Conservation (phyloP, 202 grass and related monocot species). For the Cymbopogon flexuosus region DNA sequence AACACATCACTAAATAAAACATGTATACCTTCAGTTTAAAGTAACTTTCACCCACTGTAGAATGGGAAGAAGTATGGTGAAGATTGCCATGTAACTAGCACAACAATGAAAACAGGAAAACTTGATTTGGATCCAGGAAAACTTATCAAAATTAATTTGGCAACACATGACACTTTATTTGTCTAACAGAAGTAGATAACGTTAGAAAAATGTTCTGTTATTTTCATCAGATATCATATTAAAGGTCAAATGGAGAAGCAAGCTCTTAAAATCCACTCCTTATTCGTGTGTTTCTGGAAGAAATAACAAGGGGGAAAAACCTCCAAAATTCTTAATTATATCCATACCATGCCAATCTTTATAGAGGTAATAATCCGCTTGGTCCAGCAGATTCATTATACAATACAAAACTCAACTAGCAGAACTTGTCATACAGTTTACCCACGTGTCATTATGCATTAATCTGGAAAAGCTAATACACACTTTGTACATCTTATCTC, state of each 20-base stretch:
- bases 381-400: not conserved
- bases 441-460: not conserved
- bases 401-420: not conserved
- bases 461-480: not conserved
- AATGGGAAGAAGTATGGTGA: not conserved
- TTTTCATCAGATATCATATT: not conserved
- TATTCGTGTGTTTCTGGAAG: not conserved
- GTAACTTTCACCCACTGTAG: not conserved
- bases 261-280: not conserved
- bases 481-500: not conserved
- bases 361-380: not conserved
- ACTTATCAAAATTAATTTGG: not conserved
- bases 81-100: not conserved
- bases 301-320: not conserved
- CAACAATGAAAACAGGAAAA: not conserved
- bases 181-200: not conserved
- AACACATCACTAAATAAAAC: not conserved
- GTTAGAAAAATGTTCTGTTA: not conserved
- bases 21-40: not conserved
- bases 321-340: not conserved
- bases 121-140: not conserved
- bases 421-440: not conserved
- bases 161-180: not conserved
- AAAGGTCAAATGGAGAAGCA: not conserved
- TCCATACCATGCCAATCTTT: not conserved